Conservation (phyloP, 2,329 filamentous ascomycete genomes). For the Akanthomyces uredinophilus region DNA sequence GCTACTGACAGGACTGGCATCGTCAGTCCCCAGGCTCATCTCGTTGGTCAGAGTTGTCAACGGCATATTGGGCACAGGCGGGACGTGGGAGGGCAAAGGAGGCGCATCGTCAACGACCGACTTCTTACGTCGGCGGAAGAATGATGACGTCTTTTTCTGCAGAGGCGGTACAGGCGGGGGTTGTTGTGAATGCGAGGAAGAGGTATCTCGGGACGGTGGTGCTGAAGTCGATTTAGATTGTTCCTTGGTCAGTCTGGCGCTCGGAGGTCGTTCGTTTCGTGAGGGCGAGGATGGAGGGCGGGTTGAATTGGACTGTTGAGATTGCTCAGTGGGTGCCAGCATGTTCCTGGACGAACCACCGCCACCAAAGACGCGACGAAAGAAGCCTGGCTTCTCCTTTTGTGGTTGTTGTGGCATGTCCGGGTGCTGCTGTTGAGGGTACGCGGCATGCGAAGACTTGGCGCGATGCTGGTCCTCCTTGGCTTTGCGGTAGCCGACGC, state of each 20-base stretch:
- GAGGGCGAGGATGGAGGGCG: slow-evolving; percentile 23
- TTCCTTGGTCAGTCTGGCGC: slow-evolving; percentile 1
- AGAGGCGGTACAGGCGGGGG: slow-evolving; percentile 42
- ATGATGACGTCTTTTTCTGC: slow-evolving; percentile 89
- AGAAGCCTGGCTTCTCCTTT: slow-evolving; percentile 80
- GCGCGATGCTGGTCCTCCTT: slow-evolving; percentile 37
- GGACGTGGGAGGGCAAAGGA: slow-evolving; percentile 48
- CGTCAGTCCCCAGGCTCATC: slow-evolving; percentile 19
- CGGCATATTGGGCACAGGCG: slow-evolving; percentile 34
- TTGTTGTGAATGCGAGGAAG: slow-evolving; percentile 40
- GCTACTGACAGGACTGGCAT: slow-evolving; percentile 68
- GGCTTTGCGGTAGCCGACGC: slow-evolving; percentile 54
- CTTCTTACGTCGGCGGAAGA: slow-evolving; percentile 92
- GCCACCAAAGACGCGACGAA: slow-evolving; percentile 80
- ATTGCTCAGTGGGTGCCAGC: slow-evolving; percentile 23
- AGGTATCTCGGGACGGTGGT: slow-evolving; percentile 45
- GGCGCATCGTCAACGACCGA: slow-evolving; percentile 69
- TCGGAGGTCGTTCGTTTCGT: neutral
- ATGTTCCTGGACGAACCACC: slow-evolving; percentile 60
- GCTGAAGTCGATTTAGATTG: slow-evolving; percentile 39
- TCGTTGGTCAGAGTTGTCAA: slow-evolving; percentile 21
- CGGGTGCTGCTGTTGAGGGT: slow-evolving; percentile 39
- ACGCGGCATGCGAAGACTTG: slow-evolving; percentile 37
- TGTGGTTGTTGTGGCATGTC: slow-evolving; percentile 31
- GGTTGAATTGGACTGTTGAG: neutral